phyloP scores from a whole-genome alignment of 768 basidiomycete genomes.

The Serendipita sp. region DNA sequence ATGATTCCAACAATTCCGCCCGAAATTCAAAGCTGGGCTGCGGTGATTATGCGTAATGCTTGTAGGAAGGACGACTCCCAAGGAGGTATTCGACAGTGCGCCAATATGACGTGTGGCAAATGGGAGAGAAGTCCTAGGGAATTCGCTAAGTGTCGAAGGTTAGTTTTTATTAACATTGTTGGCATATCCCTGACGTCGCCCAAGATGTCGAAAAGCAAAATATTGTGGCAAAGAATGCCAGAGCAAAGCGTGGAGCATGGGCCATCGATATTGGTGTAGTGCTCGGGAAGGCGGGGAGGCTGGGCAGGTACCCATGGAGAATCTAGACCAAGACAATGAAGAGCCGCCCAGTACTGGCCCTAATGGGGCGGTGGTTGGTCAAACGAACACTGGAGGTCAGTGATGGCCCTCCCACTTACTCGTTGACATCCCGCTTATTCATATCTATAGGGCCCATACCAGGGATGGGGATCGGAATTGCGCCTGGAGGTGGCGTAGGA shows the following conservation, averaged over 20 bases:
- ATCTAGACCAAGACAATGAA: background rate
- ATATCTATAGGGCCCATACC: too few relatives aligned
- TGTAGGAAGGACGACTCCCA: constrained; percentile 90
- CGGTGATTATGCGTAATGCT: constrained; percentile 99
- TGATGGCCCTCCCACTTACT: background rate
- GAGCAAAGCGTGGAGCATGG: constrained; percentile 90
- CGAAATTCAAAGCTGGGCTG: constrained; percentile 98
- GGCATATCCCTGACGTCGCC: background rate
- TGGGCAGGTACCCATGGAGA: background rate
- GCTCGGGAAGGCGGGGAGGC: constrained; percentile 38
- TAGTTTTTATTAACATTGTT: background rate
- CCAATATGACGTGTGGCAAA: constrained; percentile 91
- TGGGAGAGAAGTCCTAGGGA: constrained; percentile 90
- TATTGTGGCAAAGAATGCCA: constrained; percentile 98
- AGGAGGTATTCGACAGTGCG: constrained; percentile 93
- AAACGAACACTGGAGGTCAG: background rate
- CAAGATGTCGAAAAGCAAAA: constrained; percentile 70
- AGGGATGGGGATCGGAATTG: background rate
- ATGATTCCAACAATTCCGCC: constrained; percentile 44
- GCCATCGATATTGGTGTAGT: constrained; percentile 89
- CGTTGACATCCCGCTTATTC: background rate
- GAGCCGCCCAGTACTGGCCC: background rate
- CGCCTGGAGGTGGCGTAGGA: background rate
- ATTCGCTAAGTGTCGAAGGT: constrained; percentile 92
- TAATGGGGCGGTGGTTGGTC: background rate